phyloP scores from a whole-genome alignment of 2,329 filamentous ascomycete species.

The Colletotrichum somersetense region DNA sequence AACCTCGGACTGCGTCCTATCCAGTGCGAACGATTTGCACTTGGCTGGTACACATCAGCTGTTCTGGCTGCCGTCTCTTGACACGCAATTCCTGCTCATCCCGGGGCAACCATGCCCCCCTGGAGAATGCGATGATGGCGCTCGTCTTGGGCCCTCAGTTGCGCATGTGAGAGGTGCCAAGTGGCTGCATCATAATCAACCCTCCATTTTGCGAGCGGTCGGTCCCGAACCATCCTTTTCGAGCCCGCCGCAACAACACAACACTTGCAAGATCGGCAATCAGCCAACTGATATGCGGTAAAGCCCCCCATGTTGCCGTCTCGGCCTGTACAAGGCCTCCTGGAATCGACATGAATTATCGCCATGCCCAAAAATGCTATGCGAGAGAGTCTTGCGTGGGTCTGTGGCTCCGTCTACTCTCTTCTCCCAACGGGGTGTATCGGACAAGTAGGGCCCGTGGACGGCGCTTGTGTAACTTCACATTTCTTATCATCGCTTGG shows the following conservation, averaged over 20 bases:
- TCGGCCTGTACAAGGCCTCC: neutral
- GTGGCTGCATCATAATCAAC: slow-evolving; percentile 28
- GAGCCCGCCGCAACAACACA: slow-evolving; percentile 14
- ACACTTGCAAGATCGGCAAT: slow-evolving; percentile 22
- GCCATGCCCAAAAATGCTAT: neutral
- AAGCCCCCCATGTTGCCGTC: neutral
- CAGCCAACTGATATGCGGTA: neutral
- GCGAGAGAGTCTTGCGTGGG: neutral
- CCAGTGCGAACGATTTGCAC: slow-evolving; percentile 1
- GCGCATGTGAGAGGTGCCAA: slow-evolving; percentile 28
- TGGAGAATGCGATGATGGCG: slow-evolving; percentile 6
- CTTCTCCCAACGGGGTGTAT: slow-evolving; percentile 23
- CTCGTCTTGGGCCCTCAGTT: neutral
- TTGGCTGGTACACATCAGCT: neutral
- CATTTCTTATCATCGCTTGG: slow-evolving; percentile 15
- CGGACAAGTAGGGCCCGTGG: slow-evolving; percentile 4
- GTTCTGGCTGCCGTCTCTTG: slow-evolving; percentile 25
- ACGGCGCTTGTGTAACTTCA: slow-evolving; percentile 19
- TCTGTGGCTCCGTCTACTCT: neutral
- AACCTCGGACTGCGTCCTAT: slow-evolving; percentile 15
- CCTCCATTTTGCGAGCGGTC: slow-evolving; percentile 26
- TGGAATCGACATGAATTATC: too few species aligned
- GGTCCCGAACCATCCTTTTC: slow-evolving; percentile 29
- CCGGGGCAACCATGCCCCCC: neutral
- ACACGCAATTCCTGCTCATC: slow-evolving; percentile 8